These are phyloP conservation scores for Trifolium dubium DNA, from an alignment of 306 rosid genomes.

Conservation along the genomic window DNA sequence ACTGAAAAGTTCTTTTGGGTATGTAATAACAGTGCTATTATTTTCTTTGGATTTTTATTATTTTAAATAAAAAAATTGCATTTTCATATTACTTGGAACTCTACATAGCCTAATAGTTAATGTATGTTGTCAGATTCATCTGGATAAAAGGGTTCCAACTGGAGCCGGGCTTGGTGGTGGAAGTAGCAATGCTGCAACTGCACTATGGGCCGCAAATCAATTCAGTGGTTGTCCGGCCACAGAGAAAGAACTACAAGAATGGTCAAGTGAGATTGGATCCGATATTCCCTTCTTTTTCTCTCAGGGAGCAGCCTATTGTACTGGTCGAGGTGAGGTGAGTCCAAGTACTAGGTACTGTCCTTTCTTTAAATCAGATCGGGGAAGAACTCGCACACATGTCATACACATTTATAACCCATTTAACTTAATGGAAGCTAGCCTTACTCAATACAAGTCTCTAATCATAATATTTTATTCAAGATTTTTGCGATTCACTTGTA, in stretches of 20 bases:
- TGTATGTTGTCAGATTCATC: slow-evolving; percentile 74
- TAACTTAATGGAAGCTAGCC: slow-evolving; percentile 33
- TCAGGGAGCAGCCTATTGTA: slow-evolving; percentile 94
- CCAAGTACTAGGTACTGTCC: slow-evolving; percentile 39
- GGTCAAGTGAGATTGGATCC: slow-evolving; percentile 99
- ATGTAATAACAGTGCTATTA: slow-evolving; percentile 37
- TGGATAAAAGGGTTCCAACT: slow-evolving; percentile 88
- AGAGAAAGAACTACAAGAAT: slow-evolving; percentile 91
- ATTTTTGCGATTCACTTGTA: slow-evolving; percentile 38
- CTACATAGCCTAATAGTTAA: not conserved
- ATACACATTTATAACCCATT: not conserved
- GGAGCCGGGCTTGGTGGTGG: slow-evolving; percentile 99
- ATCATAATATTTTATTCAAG: slow-evolving; percentile 35
- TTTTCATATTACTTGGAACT: slow-evolving; percentile 7
- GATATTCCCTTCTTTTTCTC: slow-evolving; percentile 98
- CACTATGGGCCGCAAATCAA: slow-evolving; percentile 97
- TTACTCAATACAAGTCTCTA: slow-evolving; percentile 17
- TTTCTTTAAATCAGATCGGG: slow-evolving; percentile 12
- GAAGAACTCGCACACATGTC: slow-evolving; percentile 11
- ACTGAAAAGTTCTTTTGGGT: slow-evolving; percentile 88
- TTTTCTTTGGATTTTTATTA: not conserved
- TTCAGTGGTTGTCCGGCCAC: slow-evolving; percentile 77
- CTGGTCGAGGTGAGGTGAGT: slow-evolving; percentile 97
- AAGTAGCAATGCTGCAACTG: slow-evolving; percentile 98
- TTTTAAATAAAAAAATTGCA: not conserved